Percentiles rank a stretch among this genome's conserved stretches.
Conservation (phyloP, 257 asterid species). For the Nemophila menziesii region DNA sequence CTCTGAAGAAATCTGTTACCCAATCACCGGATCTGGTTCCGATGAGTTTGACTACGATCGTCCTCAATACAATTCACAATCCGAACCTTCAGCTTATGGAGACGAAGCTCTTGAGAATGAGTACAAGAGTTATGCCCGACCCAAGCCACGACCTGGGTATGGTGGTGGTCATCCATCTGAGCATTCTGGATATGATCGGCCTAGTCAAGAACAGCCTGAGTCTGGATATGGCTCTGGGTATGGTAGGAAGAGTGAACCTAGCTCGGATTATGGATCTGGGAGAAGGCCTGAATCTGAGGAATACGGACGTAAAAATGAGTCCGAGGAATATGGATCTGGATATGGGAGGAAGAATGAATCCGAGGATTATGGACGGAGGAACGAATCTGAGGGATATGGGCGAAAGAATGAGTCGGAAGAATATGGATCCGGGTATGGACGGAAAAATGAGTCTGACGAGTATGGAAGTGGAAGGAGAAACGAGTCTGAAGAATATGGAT, state of each 20-base stretch:
- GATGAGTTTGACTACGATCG: conserved; percentile 64
- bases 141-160: conserved; percentile 41
- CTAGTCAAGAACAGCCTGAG: conserved; percentile 26
- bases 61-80: conserved; percentile 55
- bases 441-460: conserved; percentile 7
- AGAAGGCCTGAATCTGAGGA: background rate
- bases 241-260: too few species aligned
- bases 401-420: conserved; percentile 7
- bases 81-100: conserved; percentile 75
- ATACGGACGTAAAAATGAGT: background rate
- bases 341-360: conserved; percentile 21
- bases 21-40: conserved; percentile 37
- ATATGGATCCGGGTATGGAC: conserved; percentile 22
- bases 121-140: conserved; percentile 66
- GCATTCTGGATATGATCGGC: conserved; percentile 23
- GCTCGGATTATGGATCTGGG: conserved; percentile 16
- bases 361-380: conserved; percentile 23
- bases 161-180: conserved; percentile 4
- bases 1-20: conserved; percentile 70
- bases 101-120: conserved; percentile 60
- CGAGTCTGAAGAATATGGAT: conserved; percentile 8
- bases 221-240: conserved; percentile 37
- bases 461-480: conserved; percentile 12
- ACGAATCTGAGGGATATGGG: conserved; percentile 23
- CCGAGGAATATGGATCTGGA: conserved; percentile 16